Evolutionary conservation across 2,329 filamentous ascomycete species (phyloP), one percentile per base, ranked within the genome.

Genomic region (Epichloe gansuensis): DNA sequence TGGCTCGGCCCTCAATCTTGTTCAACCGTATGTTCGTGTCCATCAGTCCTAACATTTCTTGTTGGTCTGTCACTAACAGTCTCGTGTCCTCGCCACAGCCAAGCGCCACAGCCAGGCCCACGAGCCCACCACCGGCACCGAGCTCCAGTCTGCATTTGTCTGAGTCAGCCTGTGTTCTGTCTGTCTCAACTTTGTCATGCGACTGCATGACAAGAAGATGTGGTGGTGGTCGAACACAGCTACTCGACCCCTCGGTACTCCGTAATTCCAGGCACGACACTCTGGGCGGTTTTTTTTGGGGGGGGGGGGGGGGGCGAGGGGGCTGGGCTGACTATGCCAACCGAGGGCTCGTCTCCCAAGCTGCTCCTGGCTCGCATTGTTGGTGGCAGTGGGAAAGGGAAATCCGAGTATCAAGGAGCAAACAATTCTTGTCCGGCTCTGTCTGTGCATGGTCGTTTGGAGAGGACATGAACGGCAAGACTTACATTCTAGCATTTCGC

Each of bases 51-150:
- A 89, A 74, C 89, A 98, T 96, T 55, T 87, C 81, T 55, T 78
- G 65, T 70, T 95, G 89, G 70, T 98, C 93, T 3, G 91, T 96
- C 63, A 97, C 80, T 62, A 84, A 77, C 54, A 96, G 52, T 67
- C n/a, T 77, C 74, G 42, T 63, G 51, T 60, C 71, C 50, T 81
- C 67, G 50, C 72, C 64, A 66, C 76, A 81, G 46, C 75, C 78
- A 35, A 74, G 68, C 34, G 80, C 80, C 35, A 83, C 74, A 12
- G 76, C 79, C 54, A 85, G 71, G 48, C 81, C 90, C 48, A 95
- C 89, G 49, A 97, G 77, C 21, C 93, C 93, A 52, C 90, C 89
- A 53, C 93, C 93, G 54, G 91, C 89, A 52, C 93, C 93, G 42
- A 98, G 76, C 70, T 97, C 93, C 61, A 97, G 74, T 71, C 89